These are phyloP conservation scores for Russula virescens DNA, from an alignment of 768 basidiomycete genomes.

Conservation along the genomic window DNA sequence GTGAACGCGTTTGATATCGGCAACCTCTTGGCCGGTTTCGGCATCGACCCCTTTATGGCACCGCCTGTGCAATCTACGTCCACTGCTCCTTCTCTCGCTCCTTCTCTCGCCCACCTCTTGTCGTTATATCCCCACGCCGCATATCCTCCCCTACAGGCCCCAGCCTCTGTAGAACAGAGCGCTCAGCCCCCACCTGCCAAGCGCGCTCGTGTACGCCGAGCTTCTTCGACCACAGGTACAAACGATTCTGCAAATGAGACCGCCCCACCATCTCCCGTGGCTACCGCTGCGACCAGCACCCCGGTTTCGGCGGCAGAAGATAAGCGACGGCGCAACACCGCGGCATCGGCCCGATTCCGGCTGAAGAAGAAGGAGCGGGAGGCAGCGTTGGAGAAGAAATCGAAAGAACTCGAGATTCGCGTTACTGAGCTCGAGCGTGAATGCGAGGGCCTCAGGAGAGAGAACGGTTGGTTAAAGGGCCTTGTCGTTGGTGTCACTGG, in stretches of 20 bases:
- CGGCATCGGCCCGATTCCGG: constrained; percentile 88
- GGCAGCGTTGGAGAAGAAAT: constrained; percentile 76
- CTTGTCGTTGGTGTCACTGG: constrained; percentile 85
- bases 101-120: constrained; percentile 50
- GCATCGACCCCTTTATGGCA: constrained; percentile 40
- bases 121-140: constrained; percentile 43
- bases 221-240: constrained; percentile 35
- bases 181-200: constrained; percentile 17
- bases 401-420: constrained; percentile 76
- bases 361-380: constrained; percentile 96
- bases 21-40: constrained; percentile 34
- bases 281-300: constrained; percentile 23
- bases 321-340: constrained; percentile 90
- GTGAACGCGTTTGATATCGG: constrained; percentile 40
- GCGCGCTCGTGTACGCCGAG: constrained; percentile 36
- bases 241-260: constrained; percentile 31
- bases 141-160: constrained; percentile 17
- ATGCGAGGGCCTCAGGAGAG: constrained; percentile 79
- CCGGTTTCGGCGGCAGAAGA: constrained; percentile 63
- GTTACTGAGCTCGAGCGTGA: constrained; percentile 84
- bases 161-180: constrained; percentile 22
- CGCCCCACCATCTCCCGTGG: constrained; percentile 23
- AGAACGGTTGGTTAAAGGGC: constrained; percentile 91
- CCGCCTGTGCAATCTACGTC: constrained; percentile 31
- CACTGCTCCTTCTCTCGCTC: constrained; percentile 44